phyloP scores from a whole-genome alignment of 2,329 filamentous ascomycete species.

The Cladorrhinum sp. region DNA sequence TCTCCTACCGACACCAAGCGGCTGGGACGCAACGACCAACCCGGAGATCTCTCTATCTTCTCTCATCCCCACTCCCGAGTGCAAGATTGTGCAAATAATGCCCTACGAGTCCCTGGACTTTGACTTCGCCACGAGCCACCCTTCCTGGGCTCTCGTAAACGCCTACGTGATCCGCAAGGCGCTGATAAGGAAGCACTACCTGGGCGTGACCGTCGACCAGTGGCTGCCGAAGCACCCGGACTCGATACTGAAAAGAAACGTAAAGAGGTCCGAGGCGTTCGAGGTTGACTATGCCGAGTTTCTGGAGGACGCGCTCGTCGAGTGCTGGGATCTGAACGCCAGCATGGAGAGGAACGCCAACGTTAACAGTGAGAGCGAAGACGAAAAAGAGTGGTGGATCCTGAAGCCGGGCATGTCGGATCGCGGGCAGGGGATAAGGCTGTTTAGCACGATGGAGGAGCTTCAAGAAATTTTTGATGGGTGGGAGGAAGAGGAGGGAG shows the following conservation, averaged over 20 bases:
- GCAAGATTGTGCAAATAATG: constrained; percentile 69
- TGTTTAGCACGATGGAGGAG: constrained; percentile 83
- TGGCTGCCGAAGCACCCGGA: constrained; percentile 82
- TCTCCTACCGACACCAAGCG: background rate
- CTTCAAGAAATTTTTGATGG: constrained; percentile 85
- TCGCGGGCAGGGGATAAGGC: constrained; percentile 83
- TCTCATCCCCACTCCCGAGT: constrained; percentile 34
- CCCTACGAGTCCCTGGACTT: constrained; percentile 89
- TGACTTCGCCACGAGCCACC: constrained; percentile 59
- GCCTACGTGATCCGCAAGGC: constrained; percentile 96
- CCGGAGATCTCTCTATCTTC: constrained; percentile 37
- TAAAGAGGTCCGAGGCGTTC: constrained; percentile 79
- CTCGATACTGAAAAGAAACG: constrained; percentile 64
- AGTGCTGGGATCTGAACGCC: constrained; percentile 82
- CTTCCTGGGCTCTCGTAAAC: constrained; percentile 68
- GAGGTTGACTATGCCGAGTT: constrained; percentile 98
- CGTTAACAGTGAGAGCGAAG: background rate
- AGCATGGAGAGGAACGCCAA: constrained; percentile 68
- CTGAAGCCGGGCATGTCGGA: constrained; percentile 98
- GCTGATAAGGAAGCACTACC: constrained; percentile 91
- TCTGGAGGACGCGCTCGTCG: constrained; percentile 85
- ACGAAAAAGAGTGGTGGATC: constrained; percentile 84
- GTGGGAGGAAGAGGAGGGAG: constrained; percentile 72
- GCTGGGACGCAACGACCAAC: constrained; percentile 17
- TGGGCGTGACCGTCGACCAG: constrained; percentile 76